phyloP scores from a whole-genome alignment of 768 basidiomycete genomes.

The Rhodosporidiobolus sp. region DNA sequence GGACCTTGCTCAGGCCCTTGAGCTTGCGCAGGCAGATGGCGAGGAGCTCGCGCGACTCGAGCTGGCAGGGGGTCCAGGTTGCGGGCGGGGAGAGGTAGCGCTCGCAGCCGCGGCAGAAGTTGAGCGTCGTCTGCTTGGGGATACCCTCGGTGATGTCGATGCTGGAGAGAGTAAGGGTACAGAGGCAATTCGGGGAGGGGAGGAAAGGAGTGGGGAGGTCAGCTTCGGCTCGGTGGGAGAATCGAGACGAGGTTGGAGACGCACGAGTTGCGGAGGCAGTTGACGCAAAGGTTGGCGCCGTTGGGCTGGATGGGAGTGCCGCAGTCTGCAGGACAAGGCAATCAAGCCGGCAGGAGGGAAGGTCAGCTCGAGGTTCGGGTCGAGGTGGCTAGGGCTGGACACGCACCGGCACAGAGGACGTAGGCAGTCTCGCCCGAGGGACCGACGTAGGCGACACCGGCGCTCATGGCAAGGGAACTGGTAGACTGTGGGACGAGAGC shows the following conservation, averaged over 20 bases:
- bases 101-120: slow-evolving; percentile 93
- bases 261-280: slow-evolving; percentile 80
- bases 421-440: slow-evolving; percentile 42
- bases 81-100: slow-evolving; percentile 87
- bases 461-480: slow-evolving; percentile 10
- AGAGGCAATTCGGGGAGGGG: background rate
- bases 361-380: slow-evolving; percentile 1
- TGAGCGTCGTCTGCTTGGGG: slow-evolving; percentile 73
- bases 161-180: slow-evolving; percentile 49
- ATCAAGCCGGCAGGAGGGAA: background rate
- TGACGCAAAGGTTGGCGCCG: slow-evolving; percentile 86
- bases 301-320: slow-evolving; percentile 51
- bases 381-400: too few species aligned
- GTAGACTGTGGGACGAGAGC: too few species aligned
- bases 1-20: slow-evolving; percentile 88
- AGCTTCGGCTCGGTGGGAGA: background rate
- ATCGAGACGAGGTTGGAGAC: slow-evolving; percentile 42
- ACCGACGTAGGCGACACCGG: slow-evolving; percentile 37
- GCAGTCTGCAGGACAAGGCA: slow-evolving; percentile 36
- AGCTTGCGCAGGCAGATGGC: slow-evolving; percentile 93
- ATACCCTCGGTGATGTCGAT: slow-evolving; percentile 98
- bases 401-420: slow-evolving; percentile 47
- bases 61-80: slow-evolving; percentile 77
- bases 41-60: slow-evolving; percentile 88
- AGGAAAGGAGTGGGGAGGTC: background rate